phyloP scores from a whole-genome alignment of 108 stramenopile species.

The Nitzschia sp. region DNA sequence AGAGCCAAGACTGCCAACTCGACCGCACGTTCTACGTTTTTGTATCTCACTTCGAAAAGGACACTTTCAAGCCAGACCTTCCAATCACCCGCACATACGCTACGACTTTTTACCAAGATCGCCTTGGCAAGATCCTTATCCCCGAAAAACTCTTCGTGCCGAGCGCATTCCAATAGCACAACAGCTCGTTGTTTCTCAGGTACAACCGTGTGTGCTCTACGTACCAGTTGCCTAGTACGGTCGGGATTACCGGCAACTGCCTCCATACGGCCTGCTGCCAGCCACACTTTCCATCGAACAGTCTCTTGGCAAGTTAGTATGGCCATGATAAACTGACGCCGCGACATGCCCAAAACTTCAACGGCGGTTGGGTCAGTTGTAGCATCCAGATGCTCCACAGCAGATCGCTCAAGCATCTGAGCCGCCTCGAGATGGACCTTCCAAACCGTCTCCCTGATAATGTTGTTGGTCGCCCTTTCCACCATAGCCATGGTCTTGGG shows the following conservation, averaged over 20 bases:
- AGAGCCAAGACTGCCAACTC: constrained; percentile 76
- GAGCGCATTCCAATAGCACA: constrained; percentile 88
- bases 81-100: constrained; percentile 86
- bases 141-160: constrained; percentile 91
- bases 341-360: constrained; percentile 27
- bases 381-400: constrained; percentile 39
- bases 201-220: constrained; percentile 83
- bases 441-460: constrained; percentile 94
- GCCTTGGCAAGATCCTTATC: constrained; percentile 77
- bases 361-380: constrained; percentile 38
- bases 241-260: constrained; percentile 78
- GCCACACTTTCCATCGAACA: constrained; percentile 94
- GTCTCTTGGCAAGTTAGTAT: constrained; percentile 86
- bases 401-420: constrained; percentile 89
- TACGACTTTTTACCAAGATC: constrained; percentile 82
- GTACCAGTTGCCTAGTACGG: constrained; percentile 77
- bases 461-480: constrained; percentile 72
- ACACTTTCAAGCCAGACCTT: constrained; percentile 94
- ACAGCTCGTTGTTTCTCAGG: constrained; percentile 84
- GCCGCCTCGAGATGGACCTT: constrained; percentile 95
- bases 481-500: constrained; percentile 73
- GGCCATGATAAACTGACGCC: constrained; percentile 80
- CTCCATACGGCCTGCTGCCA: constrained; percentile 94
- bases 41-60: constrained; percentile 83
- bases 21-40: constrained; percentile 55